Base-by-base conservation (phyloP, 371 early-diverging fungal species). In the Mortierella sp. region DNA sequence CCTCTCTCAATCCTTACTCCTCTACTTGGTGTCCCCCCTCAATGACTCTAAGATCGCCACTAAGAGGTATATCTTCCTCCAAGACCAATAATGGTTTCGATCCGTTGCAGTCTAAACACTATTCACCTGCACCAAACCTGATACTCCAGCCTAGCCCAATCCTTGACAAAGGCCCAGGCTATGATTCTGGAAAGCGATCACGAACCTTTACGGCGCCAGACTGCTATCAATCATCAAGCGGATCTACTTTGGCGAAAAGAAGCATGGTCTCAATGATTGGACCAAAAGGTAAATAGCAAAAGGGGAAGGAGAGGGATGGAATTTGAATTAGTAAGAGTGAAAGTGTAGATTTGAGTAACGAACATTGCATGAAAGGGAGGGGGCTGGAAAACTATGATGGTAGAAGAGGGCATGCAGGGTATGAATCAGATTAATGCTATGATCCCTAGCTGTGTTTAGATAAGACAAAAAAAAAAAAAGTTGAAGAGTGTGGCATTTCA, bases 41-140 rank as follows among this genome's bases (percentile, higher is more conserved):
- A 2, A 64, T 5, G 63, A 67, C 0, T 17, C 49, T 70, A 12
- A 69, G 35, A 23, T 70, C 76, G 0, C 70, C 76, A 2, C 35
- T 75, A 49, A n/a, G 70, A 28, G 26, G 42, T 22, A 28, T 40
- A 8, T 60, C 62, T 12, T 69, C 56, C 2, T 61, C 63, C 4
- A 51, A 42, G 10, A 15, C 54, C 12, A 61, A 26, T 19, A 31
- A 34, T 13, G 28, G 49, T 37, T 53, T 61, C 17, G 64, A 68
- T 54, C 37, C 51, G 35, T 13, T 58, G 19, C 42, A 61, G 22
- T 57, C 63, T 13, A 55, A 63, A 29, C 63, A 55, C 34, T 66
- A 65, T n/a, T 76, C 76, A n/a, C 76, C 76, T 31, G 76, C 76
- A 3, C 71, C 76, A n/a, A 76, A 76, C 23, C 59, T 66, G 63